Base-by-base conservation (phyloP, 768 basidiomycete genomes). In the Trametes cinnabarina region DNA sequence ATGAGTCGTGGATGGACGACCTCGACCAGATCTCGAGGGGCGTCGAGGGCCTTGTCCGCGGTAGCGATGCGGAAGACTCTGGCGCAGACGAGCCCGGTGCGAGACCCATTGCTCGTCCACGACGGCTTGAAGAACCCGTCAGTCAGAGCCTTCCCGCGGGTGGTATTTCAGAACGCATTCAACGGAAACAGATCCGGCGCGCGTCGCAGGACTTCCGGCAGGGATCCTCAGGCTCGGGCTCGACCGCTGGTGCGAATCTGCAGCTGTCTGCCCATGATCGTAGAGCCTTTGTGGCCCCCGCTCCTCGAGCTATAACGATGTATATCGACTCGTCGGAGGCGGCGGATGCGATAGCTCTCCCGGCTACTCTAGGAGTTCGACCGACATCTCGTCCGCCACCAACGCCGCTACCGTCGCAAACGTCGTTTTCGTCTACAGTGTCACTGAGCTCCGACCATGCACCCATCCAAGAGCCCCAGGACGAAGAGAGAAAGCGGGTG, bases 231-330 rank as follows among this genome's bases (percentile, higher is more conserved):
- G 65, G 68, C 15, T 74, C 82, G 11, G 75, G 81, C 20, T 57
- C 59, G 32, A 65, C 67, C 19, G 74, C 81, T 15, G 44, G 44
- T 17, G 22, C 44, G 14, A 77, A 81, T 20, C 72, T 89, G 19
- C 78, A 77, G 51, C 78, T 82, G 37, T 81, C 82, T 1, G 74
- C 72, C 44, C 80, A 80, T 51, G 74, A 77, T 42, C 80, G 86
- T 23, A 76, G 77, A 40, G 70, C 79, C 46, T 78, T 90, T 28
- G 72, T 91, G 51, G 73, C 88, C 0, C 87, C 84, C 25, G 79
- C 90, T 9, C 88, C 90, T 1, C 80, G 88, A 37, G 88, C 90
- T 2, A 66, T 92, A 35, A 91, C 90, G 1, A 85, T 89, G 69
- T 90, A 85, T 65, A 77, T 88, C 35, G 85, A 80, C 51, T 82